Base-by-base conservation (phyloP, 2,329 filamentous ascomycete genomes). In the Microcyclosporella mali region DNA sequence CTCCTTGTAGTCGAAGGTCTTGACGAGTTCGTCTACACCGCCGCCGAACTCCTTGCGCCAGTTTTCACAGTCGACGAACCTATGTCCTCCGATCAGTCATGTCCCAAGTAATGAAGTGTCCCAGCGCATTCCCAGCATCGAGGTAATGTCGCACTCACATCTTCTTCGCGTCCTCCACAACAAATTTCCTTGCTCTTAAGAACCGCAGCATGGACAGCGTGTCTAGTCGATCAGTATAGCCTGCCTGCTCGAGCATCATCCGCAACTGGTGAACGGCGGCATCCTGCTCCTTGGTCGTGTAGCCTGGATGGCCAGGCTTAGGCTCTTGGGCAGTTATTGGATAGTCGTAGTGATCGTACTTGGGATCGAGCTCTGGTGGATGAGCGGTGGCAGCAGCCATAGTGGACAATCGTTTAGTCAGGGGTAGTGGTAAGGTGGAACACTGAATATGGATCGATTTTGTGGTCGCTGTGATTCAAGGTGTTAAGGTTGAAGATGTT, bases 301-400 rank as follows among this genome's bases (percentile, higher is more conserved):
- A 80, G 64, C 92, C 92, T 50, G 90, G 83, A 67, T 95, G 88
- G 53, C 92, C 92, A 58, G 74, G 72, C 63, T 82, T 78, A 35
- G 76, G 66, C 56, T 79, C 78, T 42, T 85, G 78, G 35, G 87
- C 80, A 50, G 78, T 83, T 52, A 82, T 87, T 51, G 92, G 92
- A 73, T 79, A 97, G 69, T 95, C 89, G 70, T 92, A 97, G 73
- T 94, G 68, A 72, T 97, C 92, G 75, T 97, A 94, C 72, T 95
- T 95, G 66, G 86, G 77, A 69, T 94, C 82, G 59, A 88, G 69
- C 55, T 71, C 66, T 55, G 74, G 65, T 56, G 67, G 53, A 41
- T 63, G 60, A 43, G 63, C 60, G 27, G 61, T 55, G 43, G 59
- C 40, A 25, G 51, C 47, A 11, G 29, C 35, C 41, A 37, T 40